phyloP scores from a whole-genome alignment of 345 rosid species.

The Euphorbia pulcherrima region DNA sequence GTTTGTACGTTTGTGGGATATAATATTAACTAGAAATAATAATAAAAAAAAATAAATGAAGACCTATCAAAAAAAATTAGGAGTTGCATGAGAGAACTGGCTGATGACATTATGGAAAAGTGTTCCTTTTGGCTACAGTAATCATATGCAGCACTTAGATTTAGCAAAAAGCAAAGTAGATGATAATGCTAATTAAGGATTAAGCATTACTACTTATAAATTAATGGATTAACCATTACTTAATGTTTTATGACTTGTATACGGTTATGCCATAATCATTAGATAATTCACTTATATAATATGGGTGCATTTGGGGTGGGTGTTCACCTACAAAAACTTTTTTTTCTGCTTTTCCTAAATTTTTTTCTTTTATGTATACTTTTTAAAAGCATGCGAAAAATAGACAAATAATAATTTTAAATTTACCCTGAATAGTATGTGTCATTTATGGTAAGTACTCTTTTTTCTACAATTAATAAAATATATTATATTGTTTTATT shows the following conservation, averaged over 20 bases:
- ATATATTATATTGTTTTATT: too few species aligned
- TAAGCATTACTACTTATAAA: too few species aligned
- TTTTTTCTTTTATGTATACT: too few species aligned
- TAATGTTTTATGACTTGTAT: not conserved
- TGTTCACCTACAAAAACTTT: too few species aligned
- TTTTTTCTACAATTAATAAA: too few species aligned
- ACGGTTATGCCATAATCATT: not conserved
- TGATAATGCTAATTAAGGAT: not conserved
- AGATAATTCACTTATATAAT: too few species aligned
- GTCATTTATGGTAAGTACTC: too few species aligned
- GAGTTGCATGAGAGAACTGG: not conserved
- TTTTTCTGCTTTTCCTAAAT: too few species aligned
- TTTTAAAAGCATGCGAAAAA: too few species aligned
- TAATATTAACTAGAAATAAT: not conserved
- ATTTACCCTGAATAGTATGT: too few species aligned
- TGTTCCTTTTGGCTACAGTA: not conserved
- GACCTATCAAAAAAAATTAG: not conserved
- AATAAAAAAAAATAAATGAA: not conserved
- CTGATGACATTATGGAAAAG: not conserved
- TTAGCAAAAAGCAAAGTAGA: not conserved
- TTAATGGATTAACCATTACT: not conserved
- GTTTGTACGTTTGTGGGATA: slow-evolving; percentile 1
- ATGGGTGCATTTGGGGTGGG: too few species aligned
- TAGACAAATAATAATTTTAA: too few species aligned
- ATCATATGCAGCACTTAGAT: not conserved